Evolutionary conservation across 805 yeast species (phyloP).

Genomic region (Yarrowia alimentaria): DNA sequence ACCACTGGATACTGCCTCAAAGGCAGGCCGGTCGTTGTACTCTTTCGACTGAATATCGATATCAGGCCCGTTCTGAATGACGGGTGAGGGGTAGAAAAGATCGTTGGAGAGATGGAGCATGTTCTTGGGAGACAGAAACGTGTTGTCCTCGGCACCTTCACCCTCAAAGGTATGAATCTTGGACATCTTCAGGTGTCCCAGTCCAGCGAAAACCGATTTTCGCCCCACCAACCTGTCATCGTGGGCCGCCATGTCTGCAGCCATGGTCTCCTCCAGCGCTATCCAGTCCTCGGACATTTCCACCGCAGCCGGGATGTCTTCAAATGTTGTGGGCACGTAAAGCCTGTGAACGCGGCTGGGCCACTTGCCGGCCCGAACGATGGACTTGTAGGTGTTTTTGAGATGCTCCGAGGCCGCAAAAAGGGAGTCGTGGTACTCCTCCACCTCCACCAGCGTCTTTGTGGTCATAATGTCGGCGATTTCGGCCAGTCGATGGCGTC

Average conservation of each 20-base stretch:
- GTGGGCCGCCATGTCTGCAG: neutral
- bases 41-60: conserved; percentile 5
- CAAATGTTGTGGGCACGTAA: neutral
- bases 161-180: too few species aligned
- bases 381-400: neutral
- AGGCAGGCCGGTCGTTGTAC: conserved; percentile 1
- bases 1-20: conserved; percentile 1
- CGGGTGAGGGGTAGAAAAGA: conserved; percentile 8
- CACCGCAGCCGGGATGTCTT: conserved; percentile 33
- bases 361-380: neutral
- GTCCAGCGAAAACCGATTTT: neutral
- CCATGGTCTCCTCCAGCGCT: conserved; percentile 29
- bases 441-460: conserved; percentile 33
- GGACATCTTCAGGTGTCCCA: too few species aligned
- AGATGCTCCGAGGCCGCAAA: conserved; percentile 23
- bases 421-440: conserved; percentile 34
- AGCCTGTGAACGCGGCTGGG: too few species aligned
- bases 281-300: conserved; percentile 35
- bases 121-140: neutral
- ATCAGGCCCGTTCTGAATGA: neutral
- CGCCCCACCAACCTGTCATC: neutral
- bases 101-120: neutral
- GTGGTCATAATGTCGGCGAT: conserved; percentile 33
- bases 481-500: conserved; percentile 33
- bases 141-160: neutral